A percentile compares a stretch with the other conserved stretches of the same genome.
These are phyloP conservation scores for Hirsutella rhossiliensis DNA, from an alignment of 2,329 filamentous ascomycete genomes.

Conservation along the genomic window DNA sequence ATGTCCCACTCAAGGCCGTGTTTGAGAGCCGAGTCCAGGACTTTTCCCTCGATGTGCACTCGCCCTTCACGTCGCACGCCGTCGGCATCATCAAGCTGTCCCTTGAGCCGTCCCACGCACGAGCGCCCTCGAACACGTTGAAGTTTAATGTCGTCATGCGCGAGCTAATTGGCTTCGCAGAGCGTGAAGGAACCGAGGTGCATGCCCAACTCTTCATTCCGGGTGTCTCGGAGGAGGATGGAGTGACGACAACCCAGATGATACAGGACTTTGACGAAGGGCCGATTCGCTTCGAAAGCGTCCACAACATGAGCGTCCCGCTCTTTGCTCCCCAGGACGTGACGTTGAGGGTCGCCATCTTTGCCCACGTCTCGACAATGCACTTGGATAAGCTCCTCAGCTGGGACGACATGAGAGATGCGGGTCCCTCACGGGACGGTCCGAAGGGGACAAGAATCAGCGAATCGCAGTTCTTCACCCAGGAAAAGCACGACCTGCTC, in stretches of 20 bases:
- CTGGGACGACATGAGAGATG: slow-evolving; percentile 97
- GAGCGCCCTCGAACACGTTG: slow-evolving; percentile 80
- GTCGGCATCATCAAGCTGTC: slow-evolving; percentile 86
- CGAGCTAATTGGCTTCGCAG: slow-evolving; percentile 85
- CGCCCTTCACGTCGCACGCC: slow-evolving; percentile 82
- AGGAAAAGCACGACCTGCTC: slow-evolving; percentile 90
- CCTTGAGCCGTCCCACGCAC: slow-evolving; percentile 83
- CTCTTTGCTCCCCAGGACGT: slow-evolving; percentile 59
- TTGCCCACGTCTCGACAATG: slow-evolving; percentile 82
- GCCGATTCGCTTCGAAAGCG: slow-evolving; percentile 87
- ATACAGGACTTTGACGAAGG: slow-evolving; percentile 89
- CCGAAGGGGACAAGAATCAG: slow-evolving; percentile 58
- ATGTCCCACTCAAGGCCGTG: slow-evolving; percentile 83
- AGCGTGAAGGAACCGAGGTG: slow-evolving; percentile 88
- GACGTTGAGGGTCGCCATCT: slow-evolving; percentile 75
- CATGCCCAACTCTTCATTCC: slow-evolving; percentile 96
- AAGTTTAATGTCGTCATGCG: slow-evolving; percentile 99
- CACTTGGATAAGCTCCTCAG: slow-evolving; percentile 94
- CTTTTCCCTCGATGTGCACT: slow-evolving; percentile 80
- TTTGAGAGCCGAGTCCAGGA: slow-evolving; percentile 94
- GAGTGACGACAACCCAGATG: slow-evolving; percentile 90
- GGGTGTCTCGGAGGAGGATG: slow-evolving; percentile 77
- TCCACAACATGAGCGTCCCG: slow-evolving; percentile 94
- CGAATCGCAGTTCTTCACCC: slow-evolving; percentile 84
- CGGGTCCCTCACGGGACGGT: slow-evolving; percentile 43